Conservation (phyloP, 192 early-diverging fungal genomes). For the Funneliformis mosseae region DNA sequence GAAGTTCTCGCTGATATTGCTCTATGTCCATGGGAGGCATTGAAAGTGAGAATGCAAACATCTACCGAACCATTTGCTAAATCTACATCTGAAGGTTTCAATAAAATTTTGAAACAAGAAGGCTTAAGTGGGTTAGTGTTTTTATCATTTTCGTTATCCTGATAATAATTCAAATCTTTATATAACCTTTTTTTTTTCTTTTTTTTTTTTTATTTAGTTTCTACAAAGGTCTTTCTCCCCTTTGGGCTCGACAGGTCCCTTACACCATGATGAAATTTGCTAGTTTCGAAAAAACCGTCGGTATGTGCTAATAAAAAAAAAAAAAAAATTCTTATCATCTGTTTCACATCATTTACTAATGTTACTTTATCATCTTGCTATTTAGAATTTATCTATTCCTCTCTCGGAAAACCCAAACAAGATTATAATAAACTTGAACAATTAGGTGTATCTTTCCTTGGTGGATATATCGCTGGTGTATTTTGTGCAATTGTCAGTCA, state of each 20-base stretch:
- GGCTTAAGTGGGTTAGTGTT: slow-evolving; percentile 58
- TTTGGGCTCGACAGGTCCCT: slow-evolving; percentile 81
- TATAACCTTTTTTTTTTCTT: background rate
- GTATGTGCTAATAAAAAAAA: background rate
- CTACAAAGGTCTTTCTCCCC: slow-evolving; percentile 70
- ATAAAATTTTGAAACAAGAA: slow-evolving; percentile 58
- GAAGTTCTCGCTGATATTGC: slow-evolving; percentile 82
- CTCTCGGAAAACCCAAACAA: slow-evolving; percentile 66
- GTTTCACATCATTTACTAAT: background rate
- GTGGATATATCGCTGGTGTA: slow-evolving; percentile 88
- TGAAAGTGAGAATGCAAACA: slow-evolving; percentile 88
- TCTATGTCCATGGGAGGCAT: slow-evolving; percentile 84
- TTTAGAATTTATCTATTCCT: slow-evolving; percentile 63
- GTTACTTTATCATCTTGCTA: background rate
- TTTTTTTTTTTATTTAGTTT: slow-evolving; percentile 37
- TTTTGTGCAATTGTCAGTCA: slow-evolving; percentile 89
- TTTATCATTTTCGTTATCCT: too few relatives aligned
- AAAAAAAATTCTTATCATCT: too few relatives aligned
- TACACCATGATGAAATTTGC: slow-evolving; percentile 89
- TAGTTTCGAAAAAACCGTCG: slow-evolving; percentile 76
- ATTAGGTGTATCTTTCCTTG: slow-evolving; percentile 78
- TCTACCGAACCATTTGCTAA: slow-evolving; percentile 74
- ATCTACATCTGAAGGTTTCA: slow-evolving; percentile 63
- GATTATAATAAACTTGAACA: slow-evolving; percentile 72
- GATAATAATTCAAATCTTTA: background rate